phyloP scores from a whole-genome alignment of 208 protist species.

The Leptomonas pyrrhocoris region DNA sequence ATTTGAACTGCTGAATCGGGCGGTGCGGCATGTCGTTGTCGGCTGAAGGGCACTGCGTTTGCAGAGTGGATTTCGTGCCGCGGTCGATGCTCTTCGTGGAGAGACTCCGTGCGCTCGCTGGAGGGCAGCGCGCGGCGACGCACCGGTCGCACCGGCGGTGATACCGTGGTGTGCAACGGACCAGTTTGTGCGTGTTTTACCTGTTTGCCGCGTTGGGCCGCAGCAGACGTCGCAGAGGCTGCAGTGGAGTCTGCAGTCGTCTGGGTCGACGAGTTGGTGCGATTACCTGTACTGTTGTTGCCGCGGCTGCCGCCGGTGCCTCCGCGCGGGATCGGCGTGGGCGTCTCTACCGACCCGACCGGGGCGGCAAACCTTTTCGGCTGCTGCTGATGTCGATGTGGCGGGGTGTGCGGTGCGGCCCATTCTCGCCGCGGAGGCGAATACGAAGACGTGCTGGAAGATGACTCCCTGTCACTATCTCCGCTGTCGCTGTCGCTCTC shows the following conservation, averaged over 20 bases:
- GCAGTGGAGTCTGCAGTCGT: not conserved
- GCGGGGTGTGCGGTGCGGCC: not conserved
- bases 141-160: not conserved
- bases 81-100: not conserved
- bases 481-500: conserved; percentile 3
- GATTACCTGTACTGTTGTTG: not conserved
- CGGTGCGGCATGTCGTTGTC: not conserved
- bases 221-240: not conserved
- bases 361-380: not conserved
- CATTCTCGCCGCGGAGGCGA: not conserved
- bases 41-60: not conserved
- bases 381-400: not conserved
- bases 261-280: not conserved
- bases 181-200: too few relatives aligned
- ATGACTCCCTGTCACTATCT: not conserved
- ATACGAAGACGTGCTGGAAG: conserved; percentile 2
- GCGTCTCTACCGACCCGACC: conserved; percentile 9
- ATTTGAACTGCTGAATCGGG: too few relatives aligned
- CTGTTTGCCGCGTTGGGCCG: too few relatives aligned
- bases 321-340: conserved; percentile 1
- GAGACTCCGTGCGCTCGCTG: not conserved
- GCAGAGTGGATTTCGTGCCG: not conserved
- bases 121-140: conserved; percentile 1
- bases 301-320: not conserved
- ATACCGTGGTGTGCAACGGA: not conserved